These are phyloP conservation scores for Chytriomyces sp. DNA, from an alignment of 192 early-diverging fungal genomes.

Conservation along the genomic window DNA sequence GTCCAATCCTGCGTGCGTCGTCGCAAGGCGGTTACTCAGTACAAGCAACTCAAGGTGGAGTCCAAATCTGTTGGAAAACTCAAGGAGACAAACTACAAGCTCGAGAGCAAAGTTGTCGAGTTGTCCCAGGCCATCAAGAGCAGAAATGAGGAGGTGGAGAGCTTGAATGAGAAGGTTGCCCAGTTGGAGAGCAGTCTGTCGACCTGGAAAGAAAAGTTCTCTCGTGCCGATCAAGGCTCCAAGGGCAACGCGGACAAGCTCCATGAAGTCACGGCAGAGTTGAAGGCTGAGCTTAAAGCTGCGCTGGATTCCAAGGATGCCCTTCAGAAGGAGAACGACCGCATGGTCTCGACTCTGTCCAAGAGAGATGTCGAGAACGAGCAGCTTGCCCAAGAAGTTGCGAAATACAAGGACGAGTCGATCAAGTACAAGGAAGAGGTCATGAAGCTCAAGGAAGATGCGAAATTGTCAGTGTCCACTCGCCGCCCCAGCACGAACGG, in stretches of 20 bases:
- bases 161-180: conserved; percentile 59
- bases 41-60: conserved; percentile 79
- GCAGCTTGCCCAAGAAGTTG: conserved; percentile 59
- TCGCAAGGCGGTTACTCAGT: conserved; percentile 68
- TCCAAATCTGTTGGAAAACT: conserved; percentile 88
- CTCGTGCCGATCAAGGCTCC: conserved; percentile 62
- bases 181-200: conserved; percentile 69
- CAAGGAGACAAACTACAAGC: conserved; percentile 90
- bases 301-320: conserved; percentile 63
- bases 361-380: conserved; percentile 69
- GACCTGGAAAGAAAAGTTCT: conserved; percentile 75
- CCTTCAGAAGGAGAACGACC: conserved; percentile 66
- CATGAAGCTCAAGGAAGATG: conserved; percentile 43
- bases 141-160: conserved; percentile 73
- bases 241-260: conserved; percentile 58
- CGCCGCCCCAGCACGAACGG: conserved; percentile 35
- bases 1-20: conserved; percentile 86
- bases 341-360: conserved; percentile 61
- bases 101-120: conserved; percentile 96
- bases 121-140: conserved; percentile 79
- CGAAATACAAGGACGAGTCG: conserved; percentile 69
- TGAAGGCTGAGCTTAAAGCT: conserved; percentile 61
- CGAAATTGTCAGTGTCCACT: background rate
- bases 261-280: conserved; percentile 60
- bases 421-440: conserved; percentile 61